These are phyloP conservation scores for Heimioporus retisporus DNA, from an alignment of 1,284 basidiomycete genomes.

Conservation along the genomic window DNA sequence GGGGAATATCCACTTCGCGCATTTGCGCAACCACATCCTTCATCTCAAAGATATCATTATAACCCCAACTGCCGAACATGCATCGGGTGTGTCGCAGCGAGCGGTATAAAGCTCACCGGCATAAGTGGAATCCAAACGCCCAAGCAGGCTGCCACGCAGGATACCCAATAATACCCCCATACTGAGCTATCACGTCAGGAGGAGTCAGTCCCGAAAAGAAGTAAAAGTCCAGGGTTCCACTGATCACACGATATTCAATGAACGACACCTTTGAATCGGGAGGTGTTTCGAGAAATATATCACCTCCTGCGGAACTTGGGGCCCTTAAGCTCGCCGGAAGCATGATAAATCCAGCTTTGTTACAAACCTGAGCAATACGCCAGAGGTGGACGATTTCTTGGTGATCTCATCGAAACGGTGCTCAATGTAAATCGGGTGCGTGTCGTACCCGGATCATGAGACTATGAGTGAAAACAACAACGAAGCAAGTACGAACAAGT, in stretches of 20 bases:
- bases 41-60: constrained; percentile 53
- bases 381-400: constrained; percentile 64
- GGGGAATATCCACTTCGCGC: constrained; percentile 69
- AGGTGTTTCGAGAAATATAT: constrained; percentile 69
- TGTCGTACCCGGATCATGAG: constrained; percentile 58
- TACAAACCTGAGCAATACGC: constrained; percentile 69
- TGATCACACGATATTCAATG: constrained; percentile 69
- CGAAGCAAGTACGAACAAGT: constrained; percentile 51
- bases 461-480: constrained; percentile 10
- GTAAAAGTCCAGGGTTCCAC: constrained; percentile 74
- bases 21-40: constrained; percentile 61
- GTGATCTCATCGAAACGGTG: constrained; percentile 63
- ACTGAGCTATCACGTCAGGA: constrained; percentile 71
- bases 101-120: constrained; percentile 51
- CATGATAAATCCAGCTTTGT: not conserved
- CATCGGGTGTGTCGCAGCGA: not conserved
- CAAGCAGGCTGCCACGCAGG: constrained; percentile 75
- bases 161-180: constrained; percentile 65
- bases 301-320: constrained; percentile 61
- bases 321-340: not conserved
- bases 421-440: constrained; percentile 74
- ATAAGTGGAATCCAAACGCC: constrained; percentile 79
- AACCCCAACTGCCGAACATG: constrained; percentile 58
- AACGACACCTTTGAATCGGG: constrained; percentile 58
- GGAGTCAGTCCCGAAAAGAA: constrained; percentile 75